A percentile compares a stretch with the other conserved stretches of the same genome.
phyloP scores from a whole-genome alignment of 352 stramenopile genomes.

The Blastocystis sp. region DNA sequence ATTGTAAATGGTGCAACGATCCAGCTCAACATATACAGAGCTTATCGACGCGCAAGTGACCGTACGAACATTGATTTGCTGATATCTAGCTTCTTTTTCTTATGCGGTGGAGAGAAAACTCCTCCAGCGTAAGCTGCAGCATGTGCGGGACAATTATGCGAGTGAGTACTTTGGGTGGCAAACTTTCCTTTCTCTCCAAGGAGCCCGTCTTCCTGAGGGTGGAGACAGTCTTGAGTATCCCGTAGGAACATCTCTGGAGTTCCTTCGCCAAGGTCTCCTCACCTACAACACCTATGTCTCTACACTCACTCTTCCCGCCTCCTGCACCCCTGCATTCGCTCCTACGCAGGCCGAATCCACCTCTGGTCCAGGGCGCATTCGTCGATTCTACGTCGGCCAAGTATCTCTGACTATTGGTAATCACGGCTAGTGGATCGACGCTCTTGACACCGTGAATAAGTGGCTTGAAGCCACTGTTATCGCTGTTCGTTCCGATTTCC shows the following conservation, averaged over 20 bases:
- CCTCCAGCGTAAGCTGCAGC: background rate
- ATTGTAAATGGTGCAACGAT: background rate
- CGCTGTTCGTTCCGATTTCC: slow-evolving; percentile 70
- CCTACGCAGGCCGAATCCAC: background rate
- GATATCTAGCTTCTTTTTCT: background rate
- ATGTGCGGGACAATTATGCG: background rate
- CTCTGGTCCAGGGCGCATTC: background rate
- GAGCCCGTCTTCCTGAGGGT: background rate
- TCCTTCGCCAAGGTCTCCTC: slow-evolving; percentile 29
- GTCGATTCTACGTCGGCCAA: background rate
- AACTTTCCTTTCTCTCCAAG: background rate
- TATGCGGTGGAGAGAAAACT: background rate
- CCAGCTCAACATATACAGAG: background rate
- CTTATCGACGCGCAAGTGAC: background rate
- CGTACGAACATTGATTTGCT: background rate
- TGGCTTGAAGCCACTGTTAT: slow-evolving; percentile 79
- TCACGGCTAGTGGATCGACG: slow-evolving; percentile 73
- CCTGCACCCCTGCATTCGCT: background rate
- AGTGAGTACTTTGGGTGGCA: background rate
- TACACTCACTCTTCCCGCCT: background rate
- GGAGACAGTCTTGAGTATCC: background rate
- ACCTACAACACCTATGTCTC: slow-evolving; percentile 44
- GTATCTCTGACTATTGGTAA: background rate
- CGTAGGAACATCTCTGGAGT: background rate
- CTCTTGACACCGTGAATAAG: slow-evolving; percentile 79